Evolutionary conservation across 352 stramenopile genomes (phyloP), one percentile per base, ranked within the genome.

Genomic region (Phytophthora tentaculata): DNA sequence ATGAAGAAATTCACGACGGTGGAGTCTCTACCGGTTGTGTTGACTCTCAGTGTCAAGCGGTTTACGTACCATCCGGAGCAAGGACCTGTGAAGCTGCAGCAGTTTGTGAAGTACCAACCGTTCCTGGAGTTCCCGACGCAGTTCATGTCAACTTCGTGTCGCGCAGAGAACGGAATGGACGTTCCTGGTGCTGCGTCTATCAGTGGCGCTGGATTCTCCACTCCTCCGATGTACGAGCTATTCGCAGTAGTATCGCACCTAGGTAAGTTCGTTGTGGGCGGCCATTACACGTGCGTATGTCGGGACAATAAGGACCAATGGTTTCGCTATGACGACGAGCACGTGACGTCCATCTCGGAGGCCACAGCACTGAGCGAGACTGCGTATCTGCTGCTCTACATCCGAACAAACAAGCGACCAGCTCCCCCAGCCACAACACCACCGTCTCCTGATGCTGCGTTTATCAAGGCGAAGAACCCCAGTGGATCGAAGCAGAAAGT

Each of bases 241-340:
- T 95, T 94, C 75, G 86, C 88, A 0, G 88, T 95, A 19, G 86
- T 95, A 5, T 92, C 86, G 14, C 88, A 95, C 51, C 69, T 93
- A 14, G 88, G 88, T 55, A 91, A 92, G 54, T 88, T 88, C 35
- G 84, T 93, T 19, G 81, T 93, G 0, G 88, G 88, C 20, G 88
- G 88, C 3, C 88, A 95, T 71, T 95, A 95, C 71, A 95, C 88
- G 43, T 86, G 83, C 14, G 74, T 94, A 32, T 95, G 88, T 45
- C 86, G 86, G 19, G 88, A 95, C 74, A 93, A 93, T 73, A 95
- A 94, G 59, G 88, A 94, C 61, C 88, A 95, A 72, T 95, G 88
- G 88, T 93, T 91, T 71, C 79, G 80, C 41, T 95, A 87, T 55
- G 75, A 95, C 49, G 88, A 95, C 66, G 88, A 95, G 73, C 84